These are phyloP conservation scores for Ampelomyces quisqualis DNA, from an alignment of 2,329 filamentous ascomycete genomes.

Conservation along the genomic window DNA sequence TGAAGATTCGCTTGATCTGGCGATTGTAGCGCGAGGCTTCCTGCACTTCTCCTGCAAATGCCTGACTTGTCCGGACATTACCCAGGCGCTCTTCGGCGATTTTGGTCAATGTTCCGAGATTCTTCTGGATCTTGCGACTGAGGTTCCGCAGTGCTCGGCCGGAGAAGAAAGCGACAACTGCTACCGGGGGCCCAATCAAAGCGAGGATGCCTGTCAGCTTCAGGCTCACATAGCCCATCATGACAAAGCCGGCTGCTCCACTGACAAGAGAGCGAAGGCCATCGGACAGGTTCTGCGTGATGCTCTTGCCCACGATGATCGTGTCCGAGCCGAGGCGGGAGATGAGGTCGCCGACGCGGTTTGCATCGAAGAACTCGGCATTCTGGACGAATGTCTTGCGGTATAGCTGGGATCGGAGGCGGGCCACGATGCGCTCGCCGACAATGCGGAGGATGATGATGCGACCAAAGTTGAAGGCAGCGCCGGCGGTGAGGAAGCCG, in stretches of 20 bases:
- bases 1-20: conserved; percentile 89
- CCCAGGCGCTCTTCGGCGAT: conserved; percentile 97
- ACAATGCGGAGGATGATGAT: conserved; percentile 93
- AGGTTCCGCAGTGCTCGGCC: conserved; percentile 85
- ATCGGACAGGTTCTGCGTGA: conserved; percentile 96
- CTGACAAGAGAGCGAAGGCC: conserved; percentile 90
- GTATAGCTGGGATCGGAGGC: conserved; percentile 86
- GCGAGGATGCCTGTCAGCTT: conserved; percentile 85
- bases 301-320: conserved; percentile 96
- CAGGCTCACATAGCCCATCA: conserved; percentile 95
- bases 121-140: conserved; percentile 90
- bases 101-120: conserved; percentile 88
- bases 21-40: conserved; percentile 89
- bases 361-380: conserved; percentile 98
- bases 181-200: conserved; percentile 87
- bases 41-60: conserved; percentile 89
- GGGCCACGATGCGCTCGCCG: conserved; percentile 89
- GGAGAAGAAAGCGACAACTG: conserved; percentile 87
- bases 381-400: conserved; percentile 93
- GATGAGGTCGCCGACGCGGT: conserved; percentile 93
- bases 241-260: conserved; percentile 80
- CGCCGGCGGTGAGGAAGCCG: conserved; percentile 74
- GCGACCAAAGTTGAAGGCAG: conserved; percentile 87
- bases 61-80: conserved; percentile 94
- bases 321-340: conserved; percentile 94